Evolutionary conservation across 441 rosid species (phyloP), one percentile per base, ranked within the genome.

Genomic region (Macaranga tanarius): DNA sequence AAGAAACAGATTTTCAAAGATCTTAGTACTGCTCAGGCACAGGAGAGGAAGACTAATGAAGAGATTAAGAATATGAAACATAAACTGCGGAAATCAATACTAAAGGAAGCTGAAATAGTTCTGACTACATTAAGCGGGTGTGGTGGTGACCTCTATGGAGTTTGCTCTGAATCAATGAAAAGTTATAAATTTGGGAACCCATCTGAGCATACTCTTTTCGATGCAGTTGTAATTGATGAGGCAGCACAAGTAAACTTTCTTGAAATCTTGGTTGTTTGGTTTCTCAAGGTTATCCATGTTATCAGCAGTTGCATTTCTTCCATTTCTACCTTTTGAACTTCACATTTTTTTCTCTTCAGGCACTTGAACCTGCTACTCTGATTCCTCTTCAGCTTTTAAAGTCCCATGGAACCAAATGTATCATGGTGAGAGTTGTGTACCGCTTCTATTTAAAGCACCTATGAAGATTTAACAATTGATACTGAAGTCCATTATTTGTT

Each of bases 121-220:
- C 91, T 92, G 65, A 88, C 98, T 7, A 96, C 99, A 23, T 79
- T 93, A 79, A 90, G 99, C 76, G 99, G 98, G n/a, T 93, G 90
- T 81, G 99, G 99, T 82, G 98, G 99, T 79, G 99, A 96, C 85
- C 92, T 96, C 28, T 92, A 87, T 80, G 90, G 85, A 70, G 98
- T 96, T 62, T 96, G 99, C 82, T 86, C 96, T 62, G 99, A 93
- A 75, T 87, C 97, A 66, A 85, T 86, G 76, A 82, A 91, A 66
- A 83, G 85, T 76, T 77, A 76, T 79, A 93, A 88, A 81, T 92
- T 87, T 81, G 88, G 91, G 69, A 85, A 66, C 77, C 90, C 94
- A 72, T 88, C 96, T 54, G 99, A 96, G 75, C 82, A 87, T 73
- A 84, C 91, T 68, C 87, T 96, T 63, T 96, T 96, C 80, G 98